Conservation (phyloP, 148 eudicot genomes). For the Amaranthus cruentus region DNA sequence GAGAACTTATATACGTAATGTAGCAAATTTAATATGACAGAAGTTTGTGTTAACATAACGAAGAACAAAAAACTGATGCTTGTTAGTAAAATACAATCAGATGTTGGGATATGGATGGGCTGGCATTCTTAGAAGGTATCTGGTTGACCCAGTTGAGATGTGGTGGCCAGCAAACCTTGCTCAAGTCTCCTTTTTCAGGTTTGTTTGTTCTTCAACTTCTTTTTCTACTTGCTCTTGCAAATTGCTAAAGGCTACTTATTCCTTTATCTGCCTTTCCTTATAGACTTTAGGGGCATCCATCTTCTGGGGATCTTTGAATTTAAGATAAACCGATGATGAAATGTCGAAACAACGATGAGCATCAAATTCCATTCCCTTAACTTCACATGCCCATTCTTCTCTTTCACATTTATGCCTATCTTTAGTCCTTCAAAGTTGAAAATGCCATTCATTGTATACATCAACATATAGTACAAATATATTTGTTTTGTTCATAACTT, state of each 20-base stretch:
- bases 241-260: conserved; percentile 3
- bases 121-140: conserved; percentile 82
- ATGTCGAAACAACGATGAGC: background rate
- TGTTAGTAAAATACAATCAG: conserved; percentile 28
- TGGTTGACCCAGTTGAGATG: conserved; percentile 96
- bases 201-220: background rate
- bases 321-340: background rate
- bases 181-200: conserved; percentile 98
- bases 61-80: background rate
- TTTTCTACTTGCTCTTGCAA: background rate
- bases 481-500: background rate
- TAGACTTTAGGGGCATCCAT: background rate
- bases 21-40: too few species aligned
- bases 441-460: too few species aligned
- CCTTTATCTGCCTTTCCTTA: background rate
- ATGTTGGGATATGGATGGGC: conserved; percentile 98
- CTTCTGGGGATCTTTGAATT: background rate
- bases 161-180: conserved; percentile 99
- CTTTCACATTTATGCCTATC: background rate
- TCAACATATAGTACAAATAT: too few species aligned
- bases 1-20: too few species aligned
- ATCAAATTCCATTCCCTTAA: background rate
- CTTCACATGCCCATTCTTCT: background rate
- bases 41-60: background rate
- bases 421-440: background rate